Evolutionary conservation across 495 filamentous ascomycete species (phyloP), one percentile per base, ranked within the genome.

Genomic region (Daldinia vernicosa): DNA sequence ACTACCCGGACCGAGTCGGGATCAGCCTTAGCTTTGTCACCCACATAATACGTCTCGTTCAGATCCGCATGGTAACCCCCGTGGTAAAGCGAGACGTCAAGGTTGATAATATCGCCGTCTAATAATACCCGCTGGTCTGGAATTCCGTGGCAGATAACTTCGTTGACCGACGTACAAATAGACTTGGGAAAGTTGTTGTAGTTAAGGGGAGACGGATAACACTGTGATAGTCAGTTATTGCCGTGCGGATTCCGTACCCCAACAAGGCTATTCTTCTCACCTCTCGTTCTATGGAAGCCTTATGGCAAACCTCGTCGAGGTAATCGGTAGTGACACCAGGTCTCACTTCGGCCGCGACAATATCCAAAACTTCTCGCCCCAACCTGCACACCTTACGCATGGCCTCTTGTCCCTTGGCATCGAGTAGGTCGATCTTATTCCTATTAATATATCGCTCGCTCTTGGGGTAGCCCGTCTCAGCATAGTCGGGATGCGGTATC

Each of bases 141-240:
- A 61, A 97, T 96, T 59, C 93, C 93, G 83, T 97, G 93, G 81
- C 93, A 96, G 76, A 99, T 98, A 63, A 97, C 90, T 81, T 99
- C 95, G 83, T 99, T 99, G 66, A 91, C 76, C 2, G 94, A 97
- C 1, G 94, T 98, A 80, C 95, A 99, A 51, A 98, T 90, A 1
- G 95, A 99, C 84, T 99, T 99, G 62, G 95, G 95, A 83, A 98
- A 99, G 78, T 93, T 84, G 84, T 90, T 89, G 79, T 99, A 99
- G 83, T 99, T 99, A 8, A 99, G 81, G 1, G 95, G 93, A 0
- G 95, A 99, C 0, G 95, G 95, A 74, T 99, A 99, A 12, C 94
- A 92, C 95, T 98, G 58, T n/a, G 32, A 3, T n/a, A 8, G 64
- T 76, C 35, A 77, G 69, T 57, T 33, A 40, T 17, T 8, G 15